These are phyloP conservation scores for Geranomyces michiganensis DNA, from an alignment of 192 early-diverging fungal species.

Conservation along the genomic window DNA sequence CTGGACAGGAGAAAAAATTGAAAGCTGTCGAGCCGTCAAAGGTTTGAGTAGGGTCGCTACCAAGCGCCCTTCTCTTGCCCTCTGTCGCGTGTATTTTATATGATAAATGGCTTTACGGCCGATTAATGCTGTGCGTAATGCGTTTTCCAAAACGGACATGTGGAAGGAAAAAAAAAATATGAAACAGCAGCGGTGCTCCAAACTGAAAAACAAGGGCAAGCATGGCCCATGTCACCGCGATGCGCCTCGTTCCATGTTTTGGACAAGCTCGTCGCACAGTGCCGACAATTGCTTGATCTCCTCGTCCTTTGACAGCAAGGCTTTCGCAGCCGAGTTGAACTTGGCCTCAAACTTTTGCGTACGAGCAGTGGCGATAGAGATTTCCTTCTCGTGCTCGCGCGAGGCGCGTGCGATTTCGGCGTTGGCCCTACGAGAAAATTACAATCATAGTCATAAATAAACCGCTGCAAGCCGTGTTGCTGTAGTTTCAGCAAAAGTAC, in stretches of 20 bases:
- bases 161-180: too few species aligned
- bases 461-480: background rate
- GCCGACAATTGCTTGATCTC: constrained; percentile 46
- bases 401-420: constrained; percentile 39
- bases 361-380: constrained; percentile 41
- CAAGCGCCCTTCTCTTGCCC: too few species aligned
- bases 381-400: constrained; percentile 39
- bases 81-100: too few species aligned
- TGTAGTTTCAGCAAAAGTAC: background rate
- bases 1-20: too few species aligned
- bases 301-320: constrained; percentile 39
- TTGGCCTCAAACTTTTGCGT: constrained; percentile 37
- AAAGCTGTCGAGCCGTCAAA: too few species aligned
- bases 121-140: too few species aligned
- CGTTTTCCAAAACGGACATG: too few species aligned
- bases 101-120: too few species aligned
- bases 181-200: too few species aligned
- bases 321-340: constrained; percentile 29
- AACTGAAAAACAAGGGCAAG: too few species aligned
- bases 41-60: too few species aligned
- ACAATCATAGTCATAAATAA: background rate
- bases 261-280: constrained; percentile 48
- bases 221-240: too few species aligned
- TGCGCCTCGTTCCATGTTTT: constrained; percentile 27
- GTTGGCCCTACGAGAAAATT: constrained; percentile 39